A percentile compares a stretch with the other conserved stretches of the same genome.
phyloP scores from a whole-genome alignment of 2,329 filamentous ascomycete species.

The Colletotrichum sansevieriae region DNA sequence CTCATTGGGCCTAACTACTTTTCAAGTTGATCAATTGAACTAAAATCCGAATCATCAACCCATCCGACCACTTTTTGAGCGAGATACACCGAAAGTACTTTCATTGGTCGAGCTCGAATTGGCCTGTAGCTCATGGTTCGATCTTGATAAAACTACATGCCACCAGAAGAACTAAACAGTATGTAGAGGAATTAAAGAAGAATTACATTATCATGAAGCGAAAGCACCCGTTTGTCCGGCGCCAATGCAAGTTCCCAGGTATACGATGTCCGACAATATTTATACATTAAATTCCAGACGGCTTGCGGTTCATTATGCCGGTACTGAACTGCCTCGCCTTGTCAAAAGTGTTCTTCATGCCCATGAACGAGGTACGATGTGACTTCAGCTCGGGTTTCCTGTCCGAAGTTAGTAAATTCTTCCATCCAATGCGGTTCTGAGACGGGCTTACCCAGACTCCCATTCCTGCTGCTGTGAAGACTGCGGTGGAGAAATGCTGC shows the following conservation, averaged over 20 bases:
- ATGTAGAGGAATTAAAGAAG: too few relatives aligned
- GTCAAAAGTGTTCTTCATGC: slow-evolving; percentile 40
- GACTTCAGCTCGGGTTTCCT: slow-evolving; percentile 35
- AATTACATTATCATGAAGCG: neutral
- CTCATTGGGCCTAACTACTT: too few relatives aligned
- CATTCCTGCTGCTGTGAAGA: slow-evolving; percentile 32
- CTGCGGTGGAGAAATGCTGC: slow-evolving; percentile 16
- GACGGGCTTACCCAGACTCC: slow-evolving; percentile 27
- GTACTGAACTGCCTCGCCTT: slow-evolving; percentile 40
- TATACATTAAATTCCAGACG: slow-evolving; percentile 30
- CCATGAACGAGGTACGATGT: slow-evolving; percentile 36
- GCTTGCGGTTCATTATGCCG: slow-evolving; percentile 37
- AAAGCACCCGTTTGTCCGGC: neutral
- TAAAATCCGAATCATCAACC: too few relatives aligned
- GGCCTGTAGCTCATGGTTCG: too few relatives aligned
- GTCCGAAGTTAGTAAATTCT: slow-evolving; percentile 1
- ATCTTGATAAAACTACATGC: too few relatives aligned
- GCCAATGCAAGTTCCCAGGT: neutral
- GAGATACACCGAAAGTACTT: too few relatives aligned
- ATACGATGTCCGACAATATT: neutral
- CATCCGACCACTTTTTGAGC: too few relatives aligned
- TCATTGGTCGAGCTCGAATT: too few relatives aligned
- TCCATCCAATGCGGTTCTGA: neutral
- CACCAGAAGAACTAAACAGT: too few relatives aligned
- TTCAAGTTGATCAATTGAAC: too few relatives aligned